phyloP scores from a whole-genome alignment of 2,329 filamentous ascomycete genomes.

The Claviceps pazoutovae region DNA sequence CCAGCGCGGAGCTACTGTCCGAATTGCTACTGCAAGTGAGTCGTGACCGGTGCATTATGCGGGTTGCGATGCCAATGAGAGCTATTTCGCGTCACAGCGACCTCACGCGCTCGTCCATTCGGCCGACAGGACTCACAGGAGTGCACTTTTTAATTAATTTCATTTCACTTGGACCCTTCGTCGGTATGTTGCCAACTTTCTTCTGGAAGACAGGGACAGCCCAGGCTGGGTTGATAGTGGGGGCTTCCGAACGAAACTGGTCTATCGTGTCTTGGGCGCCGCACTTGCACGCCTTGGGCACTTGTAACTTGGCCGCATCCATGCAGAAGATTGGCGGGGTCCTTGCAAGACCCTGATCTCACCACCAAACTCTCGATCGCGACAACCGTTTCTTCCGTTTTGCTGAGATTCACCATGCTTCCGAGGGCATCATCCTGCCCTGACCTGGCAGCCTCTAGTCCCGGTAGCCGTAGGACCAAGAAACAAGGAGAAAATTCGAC shows the following conservation, averaged over 20 bases:
- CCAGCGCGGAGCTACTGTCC: too few species aligned
- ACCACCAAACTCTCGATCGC: conserved; percentile 19
- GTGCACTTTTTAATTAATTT: too few species aligned
- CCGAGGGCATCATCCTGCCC: not conserved
- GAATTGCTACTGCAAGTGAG: too few species aligned
- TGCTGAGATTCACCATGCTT: not conserved
- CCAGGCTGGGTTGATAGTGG: not conserved
- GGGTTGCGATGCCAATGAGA: too few species aligned
- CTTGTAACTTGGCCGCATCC: not conserved
- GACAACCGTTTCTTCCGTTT: not conserved
- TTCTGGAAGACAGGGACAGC: not conserved
- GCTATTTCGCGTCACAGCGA: too few species aligned
- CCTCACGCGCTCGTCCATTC: too few species aligned
- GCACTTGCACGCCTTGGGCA: not conserved
- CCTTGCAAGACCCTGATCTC: conserved; percentile 14
- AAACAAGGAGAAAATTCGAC: too few species aligned
- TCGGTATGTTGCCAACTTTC: not conserved
- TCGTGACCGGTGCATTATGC: too few species aligned
- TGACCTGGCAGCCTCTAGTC: not conserved
- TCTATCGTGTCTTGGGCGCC: not conserved
- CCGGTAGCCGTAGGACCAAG: not conserved
- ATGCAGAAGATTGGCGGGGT: not conserved
- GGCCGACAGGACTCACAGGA: too few species aligned
- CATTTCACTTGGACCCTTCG: too few species aligned
- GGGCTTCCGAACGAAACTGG: not conserved